Percentiles rank a stretch among this genome's conserved stretches.
These are phyloP conservation scores for Aspergillus diversus DNA, from an alignment of 495 filamentous ascomycete genomes.

Conservation along the genomic window DNA sequence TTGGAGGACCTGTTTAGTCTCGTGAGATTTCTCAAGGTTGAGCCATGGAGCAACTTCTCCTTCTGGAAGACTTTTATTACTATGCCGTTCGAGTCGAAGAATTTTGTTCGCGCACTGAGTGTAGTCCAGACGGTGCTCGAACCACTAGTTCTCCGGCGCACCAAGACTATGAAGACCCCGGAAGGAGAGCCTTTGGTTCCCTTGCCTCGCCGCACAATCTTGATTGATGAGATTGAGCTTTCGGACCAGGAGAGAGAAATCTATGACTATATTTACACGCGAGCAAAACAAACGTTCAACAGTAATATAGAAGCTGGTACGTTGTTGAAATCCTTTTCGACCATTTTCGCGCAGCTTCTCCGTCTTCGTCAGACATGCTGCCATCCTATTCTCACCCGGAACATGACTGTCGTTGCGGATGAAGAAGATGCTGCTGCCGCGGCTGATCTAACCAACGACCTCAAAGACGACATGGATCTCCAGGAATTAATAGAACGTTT, in stretches of 20 bases:
- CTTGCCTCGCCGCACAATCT: conserved; percentile 77
- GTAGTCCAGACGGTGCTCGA: conserved; percentile 97
- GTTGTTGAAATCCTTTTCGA: conserved; percentile 89
- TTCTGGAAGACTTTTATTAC: conserved; percentile 99
- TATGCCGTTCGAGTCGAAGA: conserved; percentile 90
- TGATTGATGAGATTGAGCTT: conserved; percentile 84
- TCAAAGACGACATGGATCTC: conserved; percentile 97
- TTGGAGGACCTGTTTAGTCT: conserved; percentile 96
- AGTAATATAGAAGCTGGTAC: conserved; percentile 90
- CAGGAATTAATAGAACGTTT: conserved; percentile 83
- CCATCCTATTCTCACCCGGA: conserved; percentile 85
- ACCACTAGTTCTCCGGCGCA: conserved; percentile 90
- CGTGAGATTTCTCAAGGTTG: conserved; percentile 87
- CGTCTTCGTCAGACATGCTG: conserved; percentile 94
- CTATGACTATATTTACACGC: conserved; percentile 84
- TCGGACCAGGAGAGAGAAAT: conserved; percentile 84
- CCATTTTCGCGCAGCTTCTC: conserved; percentile 95
- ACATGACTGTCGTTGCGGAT: conserved; percentile 80
- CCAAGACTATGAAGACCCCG: conserved; percentile 97
- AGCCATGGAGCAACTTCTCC: conserved; percentile 97
- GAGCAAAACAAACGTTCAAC: conserved; percentile 80
- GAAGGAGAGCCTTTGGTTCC: conserved; percentile 84
- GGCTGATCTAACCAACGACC: conserved; percentile 75
- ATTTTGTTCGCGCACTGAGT: conserved; percentile 90
- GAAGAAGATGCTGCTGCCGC: conserved; percentile 82